Percentiles rank a stretch among this genome's conserved stretches.
Conservation (phyloP, 495 filamentous ascomycete genomes). For the Friedmanniomyces endolithicus region DNA sequence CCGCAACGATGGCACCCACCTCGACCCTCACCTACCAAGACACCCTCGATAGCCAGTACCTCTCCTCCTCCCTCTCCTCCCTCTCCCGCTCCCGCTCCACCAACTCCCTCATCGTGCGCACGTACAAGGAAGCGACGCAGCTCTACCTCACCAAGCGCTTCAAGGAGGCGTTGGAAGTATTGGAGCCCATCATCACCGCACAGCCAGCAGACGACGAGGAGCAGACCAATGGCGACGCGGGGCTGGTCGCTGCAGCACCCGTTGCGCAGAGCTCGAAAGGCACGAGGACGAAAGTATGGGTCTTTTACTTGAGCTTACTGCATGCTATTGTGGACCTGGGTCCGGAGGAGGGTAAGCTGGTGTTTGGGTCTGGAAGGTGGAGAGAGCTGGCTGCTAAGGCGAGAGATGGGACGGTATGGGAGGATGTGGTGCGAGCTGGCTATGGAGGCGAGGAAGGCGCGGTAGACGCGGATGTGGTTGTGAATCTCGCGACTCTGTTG, state of each 20-base stretch:
- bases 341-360: constrained; percentile 74
- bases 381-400: constrained; percentile 64
- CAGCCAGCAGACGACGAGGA: constrained; percentile 28
- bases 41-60: constrained; percentile 23
- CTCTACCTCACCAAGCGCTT: constrained; percentile 87
- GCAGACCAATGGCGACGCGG: constrained; percentile 21
- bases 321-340: constrained; percentile 82
- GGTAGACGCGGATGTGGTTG: constrained; percentile 89
- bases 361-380: constrained; percentile 78
- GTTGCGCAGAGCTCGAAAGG: constrained; percentile 60
- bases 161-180: constrained; percentile 69
- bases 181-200: constrained; percentile 62
- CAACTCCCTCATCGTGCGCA: constrained; percentile 57
- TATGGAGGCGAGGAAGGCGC: constrained; percentile 78
- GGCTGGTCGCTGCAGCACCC: constrained; percentile 38
- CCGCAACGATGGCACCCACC: constrained; percentile 5
- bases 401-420: constrained; percentile 79
- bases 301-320: constrained; percentile 82
- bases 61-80: constrained; percentile 40
- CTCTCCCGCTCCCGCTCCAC: constrained; percentile 44
- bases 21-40: constrained; percentile 15
- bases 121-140: constrained; percentile 80
- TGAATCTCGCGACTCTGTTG: constrained; percentile 78
- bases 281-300: constrained; percentile 90
- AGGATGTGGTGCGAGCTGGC: constrained; percentile 72